Evolutionary conservation across 2,329 filamentous ascomycete genomes (phyloP), one percentile per base, ranked within the genome.

Genomic region (Cytospora piceae): DNA sequence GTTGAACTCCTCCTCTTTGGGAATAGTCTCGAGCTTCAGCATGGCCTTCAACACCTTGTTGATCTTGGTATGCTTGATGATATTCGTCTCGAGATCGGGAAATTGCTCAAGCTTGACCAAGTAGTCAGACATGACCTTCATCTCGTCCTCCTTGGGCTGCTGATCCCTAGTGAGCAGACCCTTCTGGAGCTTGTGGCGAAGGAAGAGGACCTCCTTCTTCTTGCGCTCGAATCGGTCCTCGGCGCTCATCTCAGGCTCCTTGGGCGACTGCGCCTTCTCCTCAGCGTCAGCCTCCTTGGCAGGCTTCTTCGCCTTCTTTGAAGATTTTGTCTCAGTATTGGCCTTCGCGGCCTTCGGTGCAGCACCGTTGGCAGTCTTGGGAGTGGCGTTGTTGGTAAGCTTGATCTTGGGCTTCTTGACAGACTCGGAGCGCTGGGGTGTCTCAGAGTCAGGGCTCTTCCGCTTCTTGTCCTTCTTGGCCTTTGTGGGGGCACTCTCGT

Each of bases 11-110:
- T 94, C 91, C 70, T 99, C 95, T 68, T 89, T 90, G 6, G 94
- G 94, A 71, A 99, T 96, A 4, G 84, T 84, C 53, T 89, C 85
- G 11, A 99, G 83, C 81, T 97, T 97, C 73, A 97, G 82, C 70
- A 99, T 95, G 5, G 90, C 93, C 81, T 96, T 97, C 65, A 99
- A 85, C 14, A 99, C 94, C 81, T 99, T 99, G 87, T 98, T 94
- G 78, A 99, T 97, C 84, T 98, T 99, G 68, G 95, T 99, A 17
- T 82, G 83, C 69, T 92, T 88, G 73, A 98, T 97, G 72, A 97
- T 95, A 70, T 88, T 88, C 34, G 91, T 92, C 75, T 98, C 94
- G 5, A 98, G 86, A 70, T 96, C 91, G 1, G 87, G 81, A 76
- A 83, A 90, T 9, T 83, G 86, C 79, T 99, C 95, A 7, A 99